These are phyloP conservation scores for Leccinum fuscescens DNA, from an alignment of 1,284 basidiomycete genomes.

Conservation along the genomic window DNA sequence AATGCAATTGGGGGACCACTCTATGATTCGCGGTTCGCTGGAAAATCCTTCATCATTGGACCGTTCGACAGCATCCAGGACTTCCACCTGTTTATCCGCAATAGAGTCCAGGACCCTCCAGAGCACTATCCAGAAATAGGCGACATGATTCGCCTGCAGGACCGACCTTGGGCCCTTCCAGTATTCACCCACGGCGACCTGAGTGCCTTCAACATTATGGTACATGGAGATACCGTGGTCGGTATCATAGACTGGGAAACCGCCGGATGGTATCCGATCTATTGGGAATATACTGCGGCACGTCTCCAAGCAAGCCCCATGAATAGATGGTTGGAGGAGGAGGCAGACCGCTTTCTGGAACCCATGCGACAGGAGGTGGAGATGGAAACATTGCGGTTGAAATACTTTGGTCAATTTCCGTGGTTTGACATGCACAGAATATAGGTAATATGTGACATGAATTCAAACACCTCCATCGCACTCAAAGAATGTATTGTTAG, in stretches of 20 bases:
- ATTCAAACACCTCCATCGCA: too few species aligned
- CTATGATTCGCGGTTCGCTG: neutral
- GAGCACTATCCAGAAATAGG: neutral
- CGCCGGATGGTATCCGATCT: neutral
- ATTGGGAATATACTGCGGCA: neutral
- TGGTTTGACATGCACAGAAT: too few species aligned
- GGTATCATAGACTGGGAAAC: neutral
- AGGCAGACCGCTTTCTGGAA: too few species aligned
- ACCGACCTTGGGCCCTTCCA: neutral
- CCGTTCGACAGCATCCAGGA: slow-evolving; percentile 1
- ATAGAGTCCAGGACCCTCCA: neutral
- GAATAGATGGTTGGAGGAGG: too few species aligned
- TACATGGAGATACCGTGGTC: neutral
- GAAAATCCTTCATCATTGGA: neutral
- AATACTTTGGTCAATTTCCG: too few species aligned
- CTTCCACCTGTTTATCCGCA: slow-evolving; percentile 1
- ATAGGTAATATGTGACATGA: too few species aligned
- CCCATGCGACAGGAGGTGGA: too few species aligned
- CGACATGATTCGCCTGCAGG: neutral
- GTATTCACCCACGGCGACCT: neutral
- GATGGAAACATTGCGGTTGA: too few species aligned
- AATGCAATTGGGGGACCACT: slow-evolving; percentile 4
- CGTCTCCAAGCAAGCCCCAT: neutral
- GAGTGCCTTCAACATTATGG: neutral
- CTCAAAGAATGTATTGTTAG: too few species aligned